These are phyloP conservation scores for Mycena sp. DNA, from an alignment of 1,284 basidiomycete species.

Conservation along the genomic window DNA sequence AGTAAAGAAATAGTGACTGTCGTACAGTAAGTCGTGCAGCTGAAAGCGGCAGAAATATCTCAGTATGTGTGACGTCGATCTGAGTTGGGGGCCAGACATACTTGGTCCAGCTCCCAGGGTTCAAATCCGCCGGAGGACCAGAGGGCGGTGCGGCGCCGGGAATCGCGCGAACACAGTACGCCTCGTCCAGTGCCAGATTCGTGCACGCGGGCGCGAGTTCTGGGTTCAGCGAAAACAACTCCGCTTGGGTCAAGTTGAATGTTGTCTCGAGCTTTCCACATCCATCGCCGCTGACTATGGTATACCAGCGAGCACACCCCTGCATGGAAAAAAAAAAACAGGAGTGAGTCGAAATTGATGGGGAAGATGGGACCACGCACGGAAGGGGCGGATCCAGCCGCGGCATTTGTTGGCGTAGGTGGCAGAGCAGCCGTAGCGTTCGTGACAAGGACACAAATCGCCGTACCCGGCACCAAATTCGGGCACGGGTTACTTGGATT, in stretches of 20 bases:
- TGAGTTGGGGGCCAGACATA: neutral
- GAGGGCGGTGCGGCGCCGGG: neutral
- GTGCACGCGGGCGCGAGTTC: constrained; percentile 12
- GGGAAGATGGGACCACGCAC: neutral
- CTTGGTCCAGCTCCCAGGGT: constrained; percentile 14
- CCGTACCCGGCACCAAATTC: neutral
- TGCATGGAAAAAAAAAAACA: neutral
- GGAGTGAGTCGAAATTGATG: neutral
- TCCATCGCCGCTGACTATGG: constrained; percentile 7
- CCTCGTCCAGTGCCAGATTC: constrained; percentile 11
- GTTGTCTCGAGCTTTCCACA: neutral
- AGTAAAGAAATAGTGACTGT: neutral
- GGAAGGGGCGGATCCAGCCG: constrained; percentile 3
- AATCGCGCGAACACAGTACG: constrained; percentile 21
- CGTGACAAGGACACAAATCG: constrained; percentile 4
- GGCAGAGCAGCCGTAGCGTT: constrained; percentile 1
- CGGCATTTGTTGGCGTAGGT: constrained; percentile 5
- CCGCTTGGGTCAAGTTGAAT: neutral
- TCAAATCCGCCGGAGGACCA: constrained; percentile 5
- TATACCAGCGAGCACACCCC: constrained; percentile 15
- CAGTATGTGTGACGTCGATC: neutral
- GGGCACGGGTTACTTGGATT: constrained; percentile 2
- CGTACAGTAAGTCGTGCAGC: constrained; percentile 12
- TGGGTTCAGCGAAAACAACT: constrained; percentile 15
- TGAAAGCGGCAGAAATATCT: neutral